These are phyloP conservation scores for Citrus maxima DNA, from an alignment of 345 rosid genomes.

Conservation along the genomic window DNA sequence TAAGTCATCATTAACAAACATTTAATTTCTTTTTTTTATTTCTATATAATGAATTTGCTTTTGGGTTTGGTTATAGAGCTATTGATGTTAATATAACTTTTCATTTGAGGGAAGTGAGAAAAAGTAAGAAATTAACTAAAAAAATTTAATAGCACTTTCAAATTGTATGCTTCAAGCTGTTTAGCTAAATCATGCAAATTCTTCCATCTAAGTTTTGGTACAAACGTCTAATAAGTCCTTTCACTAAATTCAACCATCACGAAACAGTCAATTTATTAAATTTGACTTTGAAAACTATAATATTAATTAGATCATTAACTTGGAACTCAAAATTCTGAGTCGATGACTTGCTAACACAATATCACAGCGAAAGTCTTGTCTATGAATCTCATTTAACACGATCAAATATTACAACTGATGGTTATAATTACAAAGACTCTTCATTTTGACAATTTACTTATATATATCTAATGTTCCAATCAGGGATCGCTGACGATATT, in stretches of 20 bases:
- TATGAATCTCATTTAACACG: neutral
- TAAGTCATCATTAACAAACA: slow-evolving; percentile 1
- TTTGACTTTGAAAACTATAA: neutral
- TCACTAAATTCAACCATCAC: neutral
- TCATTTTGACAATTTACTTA: no score
- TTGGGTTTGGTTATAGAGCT: neutral
- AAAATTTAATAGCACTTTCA: neutral
- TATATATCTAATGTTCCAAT: no score
- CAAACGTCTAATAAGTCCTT: neutral
- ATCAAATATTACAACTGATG: neutral
- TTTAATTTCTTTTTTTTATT: neutral
- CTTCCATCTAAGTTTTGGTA: neutral
- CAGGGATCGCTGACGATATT: no score
- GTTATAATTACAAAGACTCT: no score
- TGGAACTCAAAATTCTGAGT: no score
- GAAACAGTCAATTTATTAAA: neutral
- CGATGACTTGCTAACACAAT: no score
- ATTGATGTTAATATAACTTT: neutral
- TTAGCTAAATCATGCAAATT: neutral
- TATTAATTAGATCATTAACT: no score
- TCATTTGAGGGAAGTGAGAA: neutral
- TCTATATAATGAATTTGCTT: neutral
- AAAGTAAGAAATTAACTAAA: neutral
- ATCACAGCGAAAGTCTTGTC: neutral
- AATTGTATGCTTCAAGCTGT: neutral